phyloP scores from a whole-genome alignment of 2,329 filamentous ascomycete species.

The Aspergillus clavatus region DNA sequence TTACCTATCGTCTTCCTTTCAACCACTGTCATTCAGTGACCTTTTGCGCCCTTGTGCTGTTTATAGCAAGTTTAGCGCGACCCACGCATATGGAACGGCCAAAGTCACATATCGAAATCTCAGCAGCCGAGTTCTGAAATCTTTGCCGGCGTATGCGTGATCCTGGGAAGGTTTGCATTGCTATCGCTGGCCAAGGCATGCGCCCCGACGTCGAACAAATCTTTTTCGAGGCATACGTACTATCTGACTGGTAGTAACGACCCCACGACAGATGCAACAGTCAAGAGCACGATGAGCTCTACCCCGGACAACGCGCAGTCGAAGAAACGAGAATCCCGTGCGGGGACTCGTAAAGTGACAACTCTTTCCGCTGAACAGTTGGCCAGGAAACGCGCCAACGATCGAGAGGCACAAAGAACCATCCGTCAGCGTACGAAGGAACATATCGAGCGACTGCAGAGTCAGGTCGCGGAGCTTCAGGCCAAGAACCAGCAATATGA shows the following conservation, averaged over 20 bases:
- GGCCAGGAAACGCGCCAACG: constrained; percentile 57
- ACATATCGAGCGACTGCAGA: constrained; percentile 55
- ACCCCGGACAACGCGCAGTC: constrained; percentile 15
- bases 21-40: constrained; percentile 3
- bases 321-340: constrained; percentile 45
- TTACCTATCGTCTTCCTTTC: constrained; percentile 4
- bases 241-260: constrained; percentile 2
- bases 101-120: constrained; percentile 15
- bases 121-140: constrained; percentile 4
- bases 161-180: constrained; percentile 13
- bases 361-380: constrained; percentile 55
- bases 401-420: constrained; percentile 56
- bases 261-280: background rate
- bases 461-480: constrained; percentile 50
- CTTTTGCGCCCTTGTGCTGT: constrained; percentile 8
- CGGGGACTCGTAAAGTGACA: constrained; percentile 54
- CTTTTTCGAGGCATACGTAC: constrained; percentile 7
- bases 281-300: constrained; percentile 20
- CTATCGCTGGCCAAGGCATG: constrained; percentile 5
- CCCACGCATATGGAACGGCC: constrained; percentile 21
- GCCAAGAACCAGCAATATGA: constrained; percentile 48
- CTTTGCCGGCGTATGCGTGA: constrained; percentile 8
- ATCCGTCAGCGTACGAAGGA: constrained; percentile 57
- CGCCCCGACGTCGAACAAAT: constrained; percentile 12
- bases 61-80: constrained; percentile 14